phyloP scores from a whole-genome alignment of 83 land plant genomes.

The Picea abies region DNA sequence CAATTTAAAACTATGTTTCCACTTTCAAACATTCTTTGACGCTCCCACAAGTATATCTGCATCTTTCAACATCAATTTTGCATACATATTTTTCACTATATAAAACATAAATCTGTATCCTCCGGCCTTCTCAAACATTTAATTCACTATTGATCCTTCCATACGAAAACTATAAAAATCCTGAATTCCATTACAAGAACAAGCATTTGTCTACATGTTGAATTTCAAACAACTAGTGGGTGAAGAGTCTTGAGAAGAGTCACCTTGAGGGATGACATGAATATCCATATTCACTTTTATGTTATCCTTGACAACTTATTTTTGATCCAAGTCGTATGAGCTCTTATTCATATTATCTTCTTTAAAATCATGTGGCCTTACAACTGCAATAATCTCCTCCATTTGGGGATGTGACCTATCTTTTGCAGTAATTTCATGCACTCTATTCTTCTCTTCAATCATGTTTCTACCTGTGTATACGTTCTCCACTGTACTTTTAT shows the following conservation, averaged over 20 bases:
- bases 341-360: not conserved
- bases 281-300: slow-evolving; percentile 39
- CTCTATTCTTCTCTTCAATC: too few relatives aligned
- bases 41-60: too few relatives aligned
- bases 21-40: not conserved
- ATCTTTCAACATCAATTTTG: not conserved
- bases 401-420: too few relatives aligned
- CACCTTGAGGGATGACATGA: not conserved
- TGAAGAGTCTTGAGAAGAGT: not conserved
- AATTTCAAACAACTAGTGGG: not conserved
- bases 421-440: too few relatives aligned
- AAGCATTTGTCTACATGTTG: slow-evolving; percentile 7
- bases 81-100: slow-evolving; percentile 22
- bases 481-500: too few relatives aligned
- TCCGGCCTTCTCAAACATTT: slow-evolving; percentile 36
- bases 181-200: slow-evolving; percentile 24
- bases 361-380: slow-evolving; percentile 39
- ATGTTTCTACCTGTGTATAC: too few relatives aligned
- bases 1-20: not conserved
- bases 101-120: slow-evolving; percentile 40
- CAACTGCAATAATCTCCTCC: slow-evolving; percentile 56
- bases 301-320: slow-evolving; percentile 29
- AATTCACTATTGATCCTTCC: slow-evolving; percentile 16
- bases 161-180: slow-evolving; percentile 51
- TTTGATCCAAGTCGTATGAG: slow-evolving; percentile 27